Evolutionary conservation across 2,329 filamentous ascomycete genomes (phyloP).

Genomic region (Fusarium sp.): DNA sequence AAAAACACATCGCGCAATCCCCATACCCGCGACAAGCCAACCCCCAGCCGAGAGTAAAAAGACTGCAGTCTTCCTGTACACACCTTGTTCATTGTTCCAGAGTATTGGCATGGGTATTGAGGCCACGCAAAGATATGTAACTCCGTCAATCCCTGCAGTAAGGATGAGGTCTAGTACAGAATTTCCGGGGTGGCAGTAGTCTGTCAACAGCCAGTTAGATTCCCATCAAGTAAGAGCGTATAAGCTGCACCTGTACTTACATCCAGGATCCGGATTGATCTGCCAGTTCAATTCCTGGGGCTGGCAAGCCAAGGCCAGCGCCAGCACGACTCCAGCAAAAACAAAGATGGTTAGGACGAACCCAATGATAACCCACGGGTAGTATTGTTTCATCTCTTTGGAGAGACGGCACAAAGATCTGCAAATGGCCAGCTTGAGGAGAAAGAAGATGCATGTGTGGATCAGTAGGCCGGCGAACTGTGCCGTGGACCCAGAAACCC

Average conservation of each 20-base stretch:
- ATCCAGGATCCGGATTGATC: conserved; percentile 67
- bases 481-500: conserved; percentile 61
- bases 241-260: conserved; percentile 53
- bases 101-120: conserved; percentile 66
- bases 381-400: conserved; percentile 31
- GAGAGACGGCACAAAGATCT: conserved; percentile 66
- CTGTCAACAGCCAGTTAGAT: conserved; percentile 45
- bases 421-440: conserved; percentile 65
- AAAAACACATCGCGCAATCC: conserved; percentile 52
- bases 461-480: conserved; percentile 65
- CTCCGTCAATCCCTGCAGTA: conserved; percentile 62
- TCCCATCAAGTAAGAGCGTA: not conserved
- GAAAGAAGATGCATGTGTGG: conserved; percentile 64
- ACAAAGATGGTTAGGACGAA: conserved; percentile 61
- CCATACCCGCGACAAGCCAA: conserved; percentile 53
- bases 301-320: conserved; percentile 64
- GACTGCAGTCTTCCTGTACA: conserved; percentile 52
- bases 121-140: conserved; percentile 68
- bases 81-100: conserved; percentile 50
- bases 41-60: conserved; percentile 54
- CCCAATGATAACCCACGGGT: conserved; percentile 54
- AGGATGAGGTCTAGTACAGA: conserved; percentile 62
- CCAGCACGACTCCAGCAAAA: conserved; percentile 61
- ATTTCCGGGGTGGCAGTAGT: conserved; percentile 61
- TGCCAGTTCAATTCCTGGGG: conserved; percentile 68